Evolutionary conservation across 129 eudicot species (phyloP), one percentile per base, ranked within the genome.

Genomic region (Flaveria sonorensis): DNA sequence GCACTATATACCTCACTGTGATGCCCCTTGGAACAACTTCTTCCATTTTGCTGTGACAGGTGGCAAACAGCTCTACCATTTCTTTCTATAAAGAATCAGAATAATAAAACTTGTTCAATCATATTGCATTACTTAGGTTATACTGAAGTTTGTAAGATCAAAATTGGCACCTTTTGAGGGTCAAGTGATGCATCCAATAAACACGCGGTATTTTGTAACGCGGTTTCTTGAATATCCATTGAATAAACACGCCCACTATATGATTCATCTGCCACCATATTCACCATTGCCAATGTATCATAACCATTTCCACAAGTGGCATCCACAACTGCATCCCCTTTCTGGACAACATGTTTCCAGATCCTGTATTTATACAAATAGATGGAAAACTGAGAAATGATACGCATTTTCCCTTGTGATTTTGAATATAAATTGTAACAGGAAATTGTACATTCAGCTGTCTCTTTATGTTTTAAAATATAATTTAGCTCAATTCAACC

Each of bases 291-390:
- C 28, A 94, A 74, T 26, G 98, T 94, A 79, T 91, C 98, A 47
- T 89, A 23, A 42, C 98, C 98, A 78, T 94, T 94, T 73, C 98
- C 98, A 79, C 96, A 94, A 50, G 98, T 94, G 50, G 98, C 98
- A 74, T 94, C 98, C 52, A 94, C 85, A 46, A 87, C 92, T n/a
- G 61, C 39, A 43, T 94, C 98, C 71, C 98, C 98, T 79, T 91
- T 89, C 77, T 74, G 83, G 75, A 91, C 73, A 51, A 94, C 87
- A 70, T 80, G 81, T 72, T 86, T 87, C 98, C 98, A 94, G 5
- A 89, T 78, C 30, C 98, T 93, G 72, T 53, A 40, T 64, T 16
- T 55, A 63, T 50, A 79, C 40, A 19, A 18, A 77, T 9, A 61
- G 3, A 20, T 1, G 10, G 10, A 52, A 67, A 52, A 51, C 28